These are phyloP conservation scores for Plenodomus lindquistii DNA, from an alignment of 2,329 filamentous ascomycete species.

Conservation along the genomic window DNA sequence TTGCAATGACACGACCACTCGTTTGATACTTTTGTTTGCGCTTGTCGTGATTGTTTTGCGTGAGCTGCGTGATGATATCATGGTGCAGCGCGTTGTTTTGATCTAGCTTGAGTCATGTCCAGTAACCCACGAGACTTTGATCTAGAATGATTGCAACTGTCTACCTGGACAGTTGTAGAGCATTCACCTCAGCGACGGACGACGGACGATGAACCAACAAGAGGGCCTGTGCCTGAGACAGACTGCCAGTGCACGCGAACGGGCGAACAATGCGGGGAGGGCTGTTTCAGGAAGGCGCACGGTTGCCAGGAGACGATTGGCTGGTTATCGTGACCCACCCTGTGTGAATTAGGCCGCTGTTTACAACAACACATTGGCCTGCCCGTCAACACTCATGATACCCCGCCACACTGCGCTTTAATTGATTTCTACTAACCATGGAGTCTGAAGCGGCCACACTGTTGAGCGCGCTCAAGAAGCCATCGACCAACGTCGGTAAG, in stretches of 20 bases:
- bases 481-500: slow-evolving; percentile 61
- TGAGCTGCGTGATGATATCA: not conserved
- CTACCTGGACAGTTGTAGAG: not conserved
- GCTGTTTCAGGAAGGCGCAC: slow-evolving; percentile 12
- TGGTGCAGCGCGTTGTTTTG: not conserved
- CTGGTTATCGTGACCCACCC: slow-evolving; percentile 1
- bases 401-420: not conserved
- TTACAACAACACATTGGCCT: slow-evolving; percentile 2
- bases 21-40: not conserved
- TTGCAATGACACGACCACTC: not conserved
- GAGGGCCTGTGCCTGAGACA: not conserved
- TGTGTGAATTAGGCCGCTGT: not conserved
- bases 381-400: not conserved
- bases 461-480: slow-evolving; percentile 58
- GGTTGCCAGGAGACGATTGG: slow-evolving; percentile 15
- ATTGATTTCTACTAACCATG: slow-evolving; percentile 49
- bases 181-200: not conserved
- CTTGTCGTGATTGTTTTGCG: no score
- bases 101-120: not conserved
- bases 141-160: no score
- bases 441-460: slow-evolving; percentile 60
- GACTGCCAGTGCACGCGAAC: not conserved
- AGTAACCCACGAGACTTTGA: not conserved
- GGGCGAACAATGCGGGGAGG: not conserved
- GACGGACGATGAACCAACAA: not conserved